Conservation (phyloP, 352 stramenopile genomes). For the Globisporangium rhizosaccharum region DNA sequence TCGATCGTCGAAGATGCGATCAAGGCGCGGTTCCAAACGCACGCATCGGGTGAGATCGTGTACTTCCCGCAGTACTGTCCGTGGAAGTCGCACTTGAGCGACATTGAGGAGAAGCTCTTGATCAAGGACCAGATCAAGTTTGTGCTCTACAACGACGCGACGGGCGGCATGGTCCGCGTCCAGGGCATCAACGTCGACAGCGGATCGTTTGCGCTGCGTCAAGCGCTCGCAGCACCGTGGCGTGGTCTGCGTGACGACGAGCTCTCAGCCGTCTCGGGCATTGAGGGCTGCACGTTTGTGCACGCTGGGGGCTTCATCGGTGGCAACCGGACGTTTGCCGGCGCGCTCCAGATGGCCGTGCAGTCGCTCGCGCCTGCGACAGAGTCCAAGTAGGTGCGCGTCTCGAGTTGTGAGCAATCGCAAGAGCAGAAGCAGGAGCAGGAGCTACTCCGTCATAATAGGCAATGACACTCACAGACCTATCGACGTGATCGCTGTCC, state of each 20-base stretch:
- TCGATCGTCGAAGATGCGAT: slow-evolving; percentile 92
- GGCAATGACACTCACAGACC: too few species aligned
- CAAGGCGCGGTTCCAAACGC: slow-evolving; percentile 75
- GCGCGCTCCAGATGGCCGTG: slow-evolving; percentile 93
- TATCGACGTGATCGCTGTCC: too few species aligned
- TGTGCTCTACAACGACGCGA: slow-evolving; percentile 94
- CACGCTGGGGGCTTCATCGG: slow-evolving; percentile 99
- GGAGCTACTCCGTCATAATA: too few species aligned
- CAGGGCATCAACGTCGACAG: slow-evolving; percentile 94
- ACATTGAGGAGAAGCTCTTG: slow-evolving; percentile 91
- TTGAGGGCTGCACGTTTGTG: slow-evolving; percentile 94
- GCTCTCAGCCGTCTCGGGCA: slow-evolving; percentile 82
- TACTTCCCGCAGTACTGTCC: slow-evolving; percentile 89
- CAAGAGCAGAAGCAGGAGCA: too few species aligned
- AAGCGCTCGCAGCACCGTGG: slow-evolving; percentile 89
- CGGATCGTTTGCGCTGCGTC: slow-evolving; percentile 91
- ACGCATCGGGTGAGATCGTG: slow-evolving; percentile 93
- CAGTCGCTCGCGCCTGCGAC: slow-evolving; percentile 32
- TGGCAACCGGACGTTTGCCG: slow-evolving; percentile 94
- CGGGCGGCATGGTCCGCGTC: slow-evolving; percentile 92
- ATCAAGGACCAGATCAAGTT: slow-evolving; percentile 93
- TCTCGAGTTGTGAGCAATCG: too few species aligned
- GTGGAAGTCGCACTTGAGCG: slow-evolving; percentile 96
- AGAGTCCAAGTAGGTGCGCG: neutral
- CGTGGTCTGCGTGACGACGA: slow-evolving; percentile 93